Conservation (phyloP, 345 rosid species). For the Eucalyptus marginata region DNA sequence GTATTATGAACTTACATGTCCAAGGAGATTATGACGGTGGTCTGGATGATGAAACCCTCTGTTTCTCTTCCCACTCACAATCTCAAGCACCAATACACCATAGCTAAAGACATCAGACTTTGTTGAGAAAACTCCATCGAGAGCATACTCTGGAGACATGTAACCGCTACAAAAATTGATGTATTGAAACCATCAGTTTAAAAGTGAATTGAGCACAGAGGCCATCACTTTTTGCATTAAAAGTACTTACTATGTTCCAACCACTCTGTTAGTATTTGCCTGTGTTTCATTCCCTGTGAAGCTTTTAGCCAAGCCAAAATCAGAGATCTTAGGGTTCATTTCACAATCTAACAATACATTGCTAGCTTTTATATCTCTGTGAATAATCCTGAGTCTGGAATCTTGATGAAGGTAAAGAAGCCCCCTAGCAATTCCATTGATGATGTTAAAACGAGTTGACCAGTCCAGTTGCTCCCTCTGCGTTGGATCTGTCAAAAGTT, state of each 20-base stretch:
- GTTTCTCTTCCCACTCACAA: slow-evolving; percentile 9
- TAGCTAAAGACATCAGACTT: slow-evolving; percentile 28
- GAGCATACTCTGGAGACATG: slow-evolving; percentile 33
- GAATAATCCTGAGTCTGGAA: slow-evolving; percentile 9
- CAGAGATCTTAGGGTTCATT: slow-evolving; percentile 13
- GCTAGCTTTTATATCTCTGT: slow-evolving; percentile 15
- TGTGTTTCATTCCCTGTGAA: slow-evolving; percentile 4
- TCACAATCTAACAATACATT: slow-evolving; percentile 6
- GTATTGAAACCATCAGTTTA: too few relatives aligned
- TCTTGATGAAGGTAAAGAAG: slow-evolving; percentile 16
- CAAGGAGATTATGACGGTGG: slow-evolving; percentile 5
- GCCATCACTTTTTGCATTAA: neutral
- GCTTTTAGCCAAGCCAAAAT: slow-evolving; percentile 7
- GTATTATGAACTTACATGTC: neutral
- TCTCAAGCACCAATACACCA: slow-evolving; percentile 26
- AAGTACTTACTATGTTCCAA: slow-evolving; percentile 14
- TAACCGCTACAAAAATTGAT: neutral
- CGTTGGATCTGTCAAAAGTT: neutral
- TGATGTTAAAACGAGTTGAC: neutral
- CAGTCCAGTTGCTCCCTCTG: slow-evolving; percentile 6
- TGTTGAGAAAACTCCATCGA: slow-evolving; percentile 19
- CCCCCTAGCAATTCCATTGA: slow-evolving; percentile 8
- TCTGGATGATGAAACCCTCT: slow-evolving; percentile 13
- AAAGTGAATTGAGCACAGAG: too few relatives aligned
- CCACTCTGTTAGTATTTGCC: slow-evolving; percentile 1